Evolutionary conservation across 23 red algal species (phyloP).

Genomic region (Cyanidiococcus yangmingshanensis): DNA sequence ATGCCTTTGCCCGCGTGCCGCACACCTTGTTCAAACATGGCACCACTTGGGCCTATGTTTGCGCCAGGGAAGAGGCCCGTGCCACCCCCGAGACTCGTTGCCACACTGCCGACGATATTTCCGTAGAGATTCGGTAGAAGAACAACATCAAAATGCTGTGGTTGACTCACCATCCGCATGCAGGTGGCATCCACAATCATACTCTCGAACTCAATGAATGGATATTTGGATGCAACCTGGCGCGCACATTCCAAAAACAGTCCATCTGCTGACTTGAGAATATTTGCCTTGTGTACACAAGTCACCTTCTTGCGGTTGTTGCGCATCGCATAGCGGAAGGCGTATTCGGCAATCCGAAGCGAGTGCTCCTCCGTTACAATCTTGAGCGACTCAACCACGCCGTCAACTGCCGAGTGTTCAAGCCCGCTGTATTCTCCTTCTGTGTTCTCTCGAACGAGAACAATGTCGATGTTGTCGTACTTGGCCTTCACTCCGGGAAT

Average conservation of each 20-base stretch:
- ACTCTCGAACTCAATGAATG: conserved; percentile 52
- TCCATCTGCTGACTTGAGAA: conserved; percentile 88
- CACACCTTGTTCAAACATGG: conserved; percentile 49
- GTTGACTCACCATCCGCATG: conserved; percentile 56
- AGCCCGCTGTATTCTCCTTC: conserved; percentile 97
- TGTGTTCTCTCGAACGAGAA: conserved; percentile 94
- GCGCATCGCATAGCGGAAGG: conserved; percentile 78
- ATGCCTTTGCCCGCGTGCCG: conserved; percentile 74
- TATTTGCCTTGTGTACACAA: conserved; percentile 92
- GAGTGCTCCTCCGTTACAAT: conserved; percentile 70
- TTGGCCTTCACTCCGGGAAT: conserved; percentile 89
- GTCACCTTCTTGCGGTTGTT: conserved; percentile 81
- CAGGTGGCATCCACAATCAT: conserved; percentile 65
- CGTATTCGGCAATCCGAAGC: conserved; percentile 77
- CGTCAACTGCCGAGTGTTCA: conserved; percentile 76
- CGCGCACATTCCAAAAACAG: conserved; percentile 80
- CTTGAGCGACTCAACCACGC: conserved; percentile 97
- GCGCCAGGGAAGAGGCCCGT: conserved; percentile 68
- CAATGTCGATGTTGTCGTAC: conserved; percentile 85
- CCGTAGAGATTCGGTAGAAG: conserved; percentile 97
- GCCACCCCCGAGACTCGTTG: conserved; percentile 87
- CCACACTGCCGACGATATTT: conserved; percentile 90
- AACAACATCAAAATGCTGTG: conserved; percentile 76
- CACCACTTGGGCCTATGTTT: conserved; percentile 70
- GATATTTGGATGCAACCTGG: conserved; percentile 49